A percentile compares a stretch with the other conserved stretches of the same genome.
These are phyloP conservation scores for Asterochloris sp. DNA, from an alignment of 139 green algal species.

Conservation along the genomic window DNA sequence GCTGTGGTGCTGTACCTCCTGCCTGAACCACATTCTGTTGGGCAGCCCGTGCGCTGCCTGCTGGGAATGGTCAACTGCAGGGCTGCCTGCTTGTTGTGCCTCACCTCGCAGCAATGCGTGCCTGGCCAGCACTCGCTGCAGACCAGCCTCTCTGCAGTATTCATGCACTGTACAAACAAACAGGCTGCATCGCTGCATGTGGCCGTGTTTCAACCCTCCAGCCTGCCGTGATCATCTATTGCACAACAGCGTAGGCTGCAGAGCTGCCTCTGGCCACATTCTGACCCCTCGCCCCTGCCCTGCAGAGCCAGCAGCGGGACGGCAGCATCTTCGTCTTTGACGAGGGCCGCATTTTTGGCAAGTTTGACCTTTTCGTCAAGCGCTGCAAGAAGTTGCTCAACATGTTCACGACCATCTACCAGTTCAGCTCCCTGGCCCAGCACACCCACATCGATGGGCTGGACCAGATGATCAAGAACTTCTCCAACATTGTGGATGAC, in stretches of 20 bases:
- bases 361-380: constrained; percentile 88
- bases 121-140: no score
- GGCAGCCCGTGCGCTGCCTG: no score
- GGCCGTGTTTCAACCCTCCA: no score
- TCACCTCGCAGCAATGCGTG: no score
- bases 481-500: constrained; percentile 85
- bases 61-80: no score
- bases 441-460: constrained; percentile 92
- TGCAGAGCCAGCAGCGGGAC: constrained; percentile 7
- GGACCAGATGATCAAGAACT: constrained; percentile 65
- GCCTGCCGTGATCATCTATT: constrained; percentile 49
- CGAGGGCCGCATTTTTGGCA: constrained; percentile 74
- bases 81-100: no score
- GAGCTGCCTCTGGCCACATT: neutral
- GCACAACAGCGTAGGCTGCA: no score
- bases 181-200: no score
- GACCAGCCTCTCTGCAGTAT: no score
- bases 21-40: no score
- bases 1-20: no score
- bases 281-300: constrained; percentile 12
- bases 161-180: no score
- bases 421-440: constrained; percentile 77
- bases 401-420: constrained; percentile 88
- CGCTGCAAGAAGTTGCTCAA: constrained; percentile 81
- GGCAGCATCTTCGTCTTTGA: constrained; percentile 69